Base-by-base conservation (phyloP, 2,329 filamentous ascomycete species). In the Aureobasidium sp. region DNA sequence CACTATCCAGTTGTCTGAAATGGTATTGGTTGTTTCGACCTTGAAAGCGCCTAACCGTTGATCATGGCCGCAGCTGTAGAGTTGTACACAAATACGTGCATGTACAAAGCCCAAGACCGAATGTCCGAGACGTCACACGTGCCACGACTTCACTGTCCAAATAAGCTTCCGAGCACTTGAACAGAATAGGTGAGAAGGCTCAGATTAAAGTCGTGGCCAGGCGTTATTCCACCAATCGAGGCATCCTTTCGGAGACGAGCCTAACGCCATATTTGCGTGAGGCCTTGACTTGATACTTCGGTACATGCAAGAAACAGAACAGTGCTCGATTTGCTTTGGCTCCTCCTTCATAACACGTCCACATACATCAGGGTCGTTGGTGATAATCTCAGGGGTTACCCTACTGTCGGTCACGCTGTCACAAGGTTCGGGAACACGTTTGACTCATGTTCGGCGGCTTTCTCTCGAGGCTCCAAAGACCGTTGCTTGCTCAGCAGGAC, bases 91-190 rank as follows among this genome's bases (percentile, higher is more conserved):
- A 57, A 57, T 57, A 44, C 53, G 35, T 39, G 50, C 37, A 44
- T 57, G 53, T 35, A 11, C 29, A 57, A 33, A 44, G n/a, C 9
- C 53, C 53, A 29, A 57, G 39, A 17, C 53, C 40, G 53, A 57
- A 42, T 14, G 39, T 44, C 53, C 53, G 53, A 57, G 53, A 35
- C 27, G 53, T 57, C 39, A 40, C 53, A 48, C 45, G 24, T 22
- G 40, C 40, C 40, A 57, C 12, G 40, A 45, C 53, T 12, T 35
- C 47, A 50, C 44, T 57, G n/a, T 57, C 31, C 11, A 22, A 33
- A 48, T 48, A 58, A 58, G 42, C 54, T 58, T 58, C 54, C 54
- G 54, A 58, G 53, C 29, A 59, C 33, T n/a, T 29, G 54, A 48
- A 15, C 42, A 44, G 48, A 59, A 59, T 17, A 48, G 54, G 31